phyloP scores from a whole-genome alignment of 2,329 filamentous ascomycete species.

The Cryphonectria radicalis region DNA sequence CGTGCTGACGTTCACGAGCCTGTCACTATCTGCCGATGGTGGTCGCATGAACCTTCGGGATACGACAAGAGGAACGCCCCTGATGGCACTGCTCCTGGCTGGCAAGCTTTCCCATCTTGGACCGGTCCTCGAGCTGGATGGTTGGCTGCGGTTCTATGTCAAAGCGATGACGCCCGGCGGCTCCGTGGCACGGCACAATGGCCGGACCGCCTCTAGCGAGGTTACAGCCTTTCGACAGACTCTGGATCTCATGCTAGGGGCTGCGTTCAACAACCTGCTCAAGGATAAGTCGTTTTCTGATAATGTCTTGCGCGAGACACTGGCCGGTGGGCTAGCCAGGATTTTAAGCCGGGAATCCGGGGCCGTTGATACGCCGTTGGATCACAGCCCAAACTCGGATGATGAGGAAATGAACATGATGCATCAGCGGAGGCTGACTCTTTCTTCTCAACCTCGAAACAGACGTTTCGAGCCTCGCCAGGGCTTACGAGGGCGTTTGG shows the following conservation, averaged over 20 bases:
- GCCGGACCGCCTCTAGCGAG: not conserved
- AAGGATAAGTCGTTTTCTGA: not conserved
- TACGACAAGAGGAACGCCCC: not conserved
- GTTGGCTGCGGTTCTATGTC: constrained; percentile 19
- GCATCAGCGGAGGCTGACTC: not conserved
- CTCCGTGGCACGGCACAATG: not conserved
- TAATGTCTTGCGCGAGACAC: not conserved
- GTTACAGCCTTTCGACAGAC: constrained; percentile 6
- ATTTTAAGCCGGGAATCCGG: not conserved
- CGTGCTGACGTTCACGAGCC: constrained; percentile 6
- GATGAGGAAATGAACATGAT: not conserved
- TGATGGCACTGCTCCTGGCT: constrained; percentile 17
- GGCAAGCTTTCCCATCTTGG: constrained; percentile 4
- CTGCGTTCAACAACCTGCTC: constrained; percentile 16
- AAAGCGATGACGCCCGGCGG: not conserved
- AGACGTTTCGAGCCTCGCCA: not conserved
- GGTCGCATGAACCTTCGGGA: constrained; percentile 15
- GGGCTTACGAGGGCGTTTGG: not conserved
- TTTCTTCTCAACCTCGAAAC: not conserved
- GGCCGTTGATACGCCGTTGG: no score
- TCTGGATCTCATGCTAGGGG: constrained; percentile 15
- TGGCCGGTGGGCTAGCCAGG: not conserved
- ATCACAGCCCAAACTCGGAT: not conserved
- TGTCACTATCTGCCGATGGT: constrained; percentile 4
- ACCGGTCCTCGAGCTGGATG: constrained; percentile 9